These are phyloP conservation scores for Mortierella sp. DNA, from an alignment of 371 early-diverging fungal species.

Conservation along the genomic window DNA sequence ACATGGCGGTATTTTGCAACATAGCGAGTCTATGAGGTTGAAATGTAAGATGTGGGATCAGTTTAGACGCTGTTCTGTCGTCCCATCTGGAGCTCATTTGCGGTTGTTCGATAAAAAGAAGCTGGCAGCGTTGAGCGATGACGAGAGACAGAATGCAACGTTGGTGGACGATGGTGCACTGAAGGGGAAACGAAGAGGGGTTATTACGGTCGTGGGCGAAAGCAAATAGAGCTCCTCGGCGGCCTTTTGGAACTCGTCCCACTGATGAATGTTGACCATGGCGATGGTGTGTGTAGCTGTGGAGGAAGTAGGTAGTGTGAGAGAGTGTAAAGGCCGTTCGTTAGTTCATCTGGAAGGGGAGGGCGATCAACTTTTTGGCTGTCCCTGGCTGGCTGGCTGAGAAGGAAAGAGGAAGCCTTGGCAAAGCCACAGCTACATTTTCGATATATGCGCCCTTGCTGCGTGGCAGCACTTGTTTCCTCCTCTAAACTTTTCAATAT, in stretches of 20 bases:
- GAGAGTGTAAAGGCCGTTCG: background rate
- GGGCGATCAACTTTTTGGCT: slow-evolving; percentile 6
- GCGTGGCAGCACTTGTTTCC: slow-evolving; percentile 4
- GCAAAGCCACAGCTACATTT: slow-evolving; percentile 1
- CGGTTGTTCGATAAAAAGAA: too few species aligned
- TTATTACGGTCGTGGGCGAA: slow-evolving; percentile 73
- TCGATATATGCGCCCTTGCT: background rate
- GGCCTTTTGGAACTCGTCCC: slow-evolving; percentile 85
- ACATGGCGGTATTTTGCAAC: slow-evolving; percentile 76
- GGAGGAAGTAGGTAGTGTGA: background rate
- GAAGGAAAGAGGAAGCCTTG: background rate
- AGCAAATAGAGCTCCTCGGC: slow-evolving; percentile 76
- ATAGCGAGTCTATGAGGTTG: slow-evolving; percentile 72
- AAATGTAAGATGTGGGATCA: background rate
- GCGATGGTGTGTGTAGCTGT: slow-evolving; percentile 7
- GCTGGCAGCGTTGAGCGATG: too few species aligned
- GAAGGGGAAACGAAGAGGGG: background rate
- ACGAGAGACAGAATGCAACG: background rate
- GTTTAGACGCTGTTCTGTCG: background rate
- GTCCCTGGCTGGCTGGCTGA: slow-evolving; percentile 6
- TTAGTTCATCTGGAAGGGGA: background rate
- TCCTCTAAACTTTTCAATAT: slow-evolving; percentile 21
- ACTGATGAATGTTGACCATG: slow-evolving; percentile 70
- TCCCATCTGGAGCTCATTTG: background rate
- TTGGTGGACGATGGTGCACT: background rate